phyloP scores from a whole-genome alignment of 2,329 filamentous ascomycete genomes.

The Bipolaris gigantea region DNA sequence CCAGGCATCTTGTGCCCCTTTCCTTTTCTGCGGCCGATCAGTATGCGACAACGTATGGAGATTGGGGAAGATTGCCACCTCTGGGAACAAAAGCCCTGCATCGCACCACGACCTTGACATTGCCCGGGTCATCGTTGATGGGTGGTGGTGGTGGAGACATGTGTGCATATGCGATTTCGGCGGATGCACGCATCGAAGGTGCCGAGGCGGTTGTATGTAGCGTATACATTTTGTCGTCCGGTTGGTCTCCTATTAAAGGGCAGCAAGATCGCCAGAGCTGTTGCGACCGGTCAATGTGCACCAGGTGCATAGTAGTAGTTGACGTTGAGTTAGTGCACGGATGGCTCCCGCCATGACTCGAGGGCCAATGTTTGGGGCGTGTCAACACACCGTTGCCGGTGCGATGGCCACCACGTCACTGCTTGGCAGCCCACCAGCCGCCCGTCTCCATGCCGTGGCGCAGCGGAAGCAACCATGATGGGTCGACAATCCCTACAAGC shows the following conservation, averaged over 20 bases:
- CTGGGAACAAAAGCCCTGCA: slow-evolving; percentile 52
- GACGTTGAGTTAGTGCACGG: slow-evolving; percentile 17
- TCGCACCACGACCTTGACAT: slow-evolving; percentile 56
- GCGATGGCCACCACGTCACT: slow-evolving; percentile 31
- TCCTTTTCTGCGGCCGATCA: slow-evolving; percentile 68
- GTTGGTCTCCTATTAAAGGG: slow-evolving; percentile 26
- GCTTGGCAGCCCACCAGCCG: slow-evolving; percentile 23
- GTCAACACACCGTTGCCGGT: slow-evolving; percentile 36
- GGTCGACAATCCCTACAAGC: background rate
- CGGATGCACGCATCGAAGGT: slow-evolving; percentile 49
- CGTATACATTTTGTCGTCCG: slow-evolving; percentile 37
- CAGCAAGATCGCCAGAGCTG: slow-evolving; percentile 28
- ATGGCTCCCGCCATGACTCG: slow-evolving; percentile 26
- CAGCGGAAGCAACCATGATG: slow-evolving; percentile 9
- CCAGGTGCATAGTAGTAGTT: slow-evolving; percentile 33
- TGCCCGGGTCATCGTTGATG: slow-evolving; percentile 48
- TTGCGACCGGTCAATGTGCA: slow-evolving; percentile 34
- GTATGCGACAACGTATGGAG: slow-evolving; percentile 6
- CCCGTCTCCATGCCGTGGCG: slow-evolving; percentile 22
- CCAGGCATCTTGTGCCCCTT: slow-evolving; percentile 78
- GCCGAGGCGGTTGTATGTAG: slow-evolving; percentile 47
- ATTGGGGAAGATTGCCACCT: slow-evolving; percentile 36
- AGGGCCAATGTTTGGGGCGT: slow-evolving; percentile 20
- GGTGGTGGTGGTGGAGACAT: slow-evolving; percentile 35
- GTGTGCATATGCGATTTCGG: slow-evolving; percentile 35